Evolutionary conservation across 495 filamentous ascomycete species (phyloP), one percentile per base, ranked within the genome.

Genomic region (Talaromyces adpressus): DNA sequence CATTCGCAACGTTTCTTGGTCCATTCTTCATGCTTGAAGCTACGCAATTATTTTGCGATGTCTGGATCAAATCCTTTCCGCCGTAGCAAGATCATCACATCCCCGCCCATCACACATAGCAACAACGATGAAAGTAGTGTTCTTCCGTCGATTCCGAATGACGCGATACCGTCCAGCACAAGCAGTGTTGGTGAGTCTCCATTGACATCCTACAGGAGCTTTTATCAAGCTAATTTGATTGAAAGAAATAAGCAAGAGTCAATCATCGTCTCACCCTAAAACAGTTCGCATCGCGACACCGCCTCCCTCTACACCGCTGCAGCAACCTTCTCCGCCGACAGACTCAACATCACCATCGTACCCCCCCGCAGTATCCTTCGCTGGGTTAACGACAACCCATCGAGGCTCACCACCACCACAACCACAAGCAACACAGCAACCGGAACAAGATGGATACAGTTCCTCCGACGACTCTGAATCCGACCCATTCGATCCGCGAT

Each of bases 51-150:
- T 32, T 36, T 61, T 75, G 73, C 75, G 66, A 84, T 84, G 81
- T 79, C 81, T 78, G 79, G 76, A 71, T 81, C 74, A 70, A 84
- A 84, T 80, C 81, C 81, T 73, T 84, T 84, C 71, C 81, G 81
- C 71, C 74, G 71, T 72, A 81, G 70, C 65, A 75, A 74, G 59
- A 58, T 59, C 32, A 47, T 63, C 12, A 45, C 69, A 27, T 56
- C 52, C 27, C 14, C 22, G 22, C 12, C 52, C 49, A 5, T 53
- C 54, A 29, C 59, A 41, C 20, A 49, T 6, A 49, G n/a, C 45
- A 49, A 18, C 45, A 49, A 20, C 41, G 45, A 49, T 16, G 70
- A 74, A 66, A 68, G 77, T 79, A 63, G 72, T 73, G 68, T 62
- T 39, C 59, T 59, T 62, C 68, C 70, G 65, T 64, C 62, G 59